Conservation (phyloP, 306 rosid species). For the Mimosa bimucronata region DNA sequence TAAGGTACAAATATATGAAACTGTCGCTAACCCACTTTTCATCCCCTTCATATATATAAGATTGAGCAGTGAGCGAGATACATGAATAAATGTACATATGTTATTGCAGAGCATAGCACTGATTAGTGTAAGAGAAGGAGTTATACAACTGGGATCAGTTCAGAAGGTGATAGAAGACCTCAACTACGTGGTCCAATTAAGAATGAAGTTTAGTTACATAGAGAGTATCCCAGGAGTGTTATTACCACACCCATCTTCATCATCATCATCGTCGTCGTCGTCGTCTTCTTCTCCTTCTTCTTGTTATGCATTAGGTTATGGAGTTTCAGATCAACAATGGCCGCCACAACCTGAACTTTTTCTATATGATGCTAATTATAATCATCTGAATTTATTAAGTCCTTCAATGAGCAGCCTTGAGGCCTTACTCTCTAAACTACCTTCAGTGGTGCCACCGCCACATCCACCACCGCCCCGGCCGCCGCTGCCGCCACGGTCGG, state of each 20-base stretch:
- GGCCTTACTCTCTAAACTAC: constrained; percentile 68
- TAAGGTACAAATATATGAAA: constrained; percentile 56
- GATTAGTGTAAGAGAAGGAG: constrained; percentile 95
- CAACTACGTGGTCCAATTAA: constrained; percentile 70
- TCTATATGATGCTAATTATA: constrained; percentile 28
- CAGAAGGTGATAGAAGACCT: constrained; percentile 87
- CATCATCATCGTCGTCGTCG: neutral
- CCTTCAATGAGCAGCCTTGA: constrained; percentile 83
- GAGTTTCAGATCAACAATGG: constrained; percentile 60
- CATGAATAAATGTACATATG: too few relatives aligned
- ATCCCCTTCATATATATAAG: neutral
- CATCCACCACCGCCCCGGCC: constrained; percentile 46
- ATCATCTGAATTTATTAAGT: too few relatives aligned
- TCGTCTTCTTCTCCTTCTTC: neutral
- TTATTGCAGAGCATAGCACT: constrained; percentile 81
- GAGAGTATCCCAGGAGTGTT: constrained; percentile 96
- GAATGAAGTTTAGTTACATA: constrained; percentile 84
- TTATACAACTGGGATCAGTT: constrained; percentile 86
- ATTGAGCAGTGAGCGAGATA: neutral
- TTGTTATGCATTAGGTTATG: constrained; percentile 40
- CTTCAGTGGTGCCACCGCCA: constrained; percentile 61
- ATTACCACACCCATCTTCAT: constrained; percentile 76
- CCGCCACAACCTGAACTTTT: constrained; percentile 41
- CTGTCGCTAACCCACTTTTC: neutral
- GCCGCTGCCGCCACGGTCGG: constrained; percentile 4